Base-by-base conservation (phyloP, 1,284 basidiomycete genomes). In the Apiotrichum porosum region DNA sequence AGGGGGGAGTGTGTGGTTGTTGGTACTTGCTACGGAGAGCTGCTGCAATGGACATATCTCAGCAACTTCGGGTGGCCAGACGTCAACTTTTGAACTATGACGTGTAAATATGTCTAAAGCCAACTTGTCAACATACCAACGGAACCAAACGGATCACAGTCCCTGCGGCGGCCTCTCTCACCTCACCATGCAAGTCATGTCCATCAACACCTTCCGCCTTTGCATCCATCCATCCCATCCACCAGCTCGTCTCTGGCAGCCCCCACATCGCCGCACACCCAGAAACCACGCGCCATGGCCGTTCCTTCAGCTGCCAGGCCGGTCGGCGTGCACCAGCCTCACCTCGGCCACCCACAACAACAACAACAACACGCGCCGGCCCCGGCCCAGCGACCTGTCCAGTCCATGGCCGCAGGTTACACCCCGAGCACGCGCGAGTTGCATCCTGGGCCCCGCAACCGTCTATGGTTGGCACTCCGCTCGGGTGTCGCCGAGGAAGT, bases 401-500 rank as follows among this genome's bases (percentile, higher is more conserved):
- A 45, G 18, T 55, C 57, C n/a, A 41, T 44, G 14, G n/a, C n/a
- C n/a, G n/a, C n/a, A n/a, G n/a, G n/a, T n/a, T 68, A 65, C 48
- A 49, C 53, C 6, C 64, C 68, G 13, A 37, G 42, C 4, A 6
- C 47, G 0, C 32, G 35, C 21, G 64, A 69, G 30, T 57, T 71
- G 13, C 46, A 54, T 9, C 45, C 55, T 0, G 64, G 63, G 9
- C 50, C 63, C 6, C 45, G 51, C 19, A 69, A 69, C 49, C 49
- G 63, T 0, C 55, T 71, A 4, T 62, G 68, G 51, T 62, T 72
- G 22, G 49, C 63, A 3, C 47, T 72, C 1, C 53, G 62, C 9
- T 67, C 64, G 8, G 56, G 52, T 19, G 51, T 72, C 28, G 56
- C 58, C 6, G 49, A 52, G 32, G 69, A 72, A 44, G 59, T 72